A percentile compares a stretch with the other conserved stretches of the same genome.
These are phyloP conservation scores for Diacronema lutheri DNA, from an alignment of 78 protist species.

Conservation along the genomic window DNA sequence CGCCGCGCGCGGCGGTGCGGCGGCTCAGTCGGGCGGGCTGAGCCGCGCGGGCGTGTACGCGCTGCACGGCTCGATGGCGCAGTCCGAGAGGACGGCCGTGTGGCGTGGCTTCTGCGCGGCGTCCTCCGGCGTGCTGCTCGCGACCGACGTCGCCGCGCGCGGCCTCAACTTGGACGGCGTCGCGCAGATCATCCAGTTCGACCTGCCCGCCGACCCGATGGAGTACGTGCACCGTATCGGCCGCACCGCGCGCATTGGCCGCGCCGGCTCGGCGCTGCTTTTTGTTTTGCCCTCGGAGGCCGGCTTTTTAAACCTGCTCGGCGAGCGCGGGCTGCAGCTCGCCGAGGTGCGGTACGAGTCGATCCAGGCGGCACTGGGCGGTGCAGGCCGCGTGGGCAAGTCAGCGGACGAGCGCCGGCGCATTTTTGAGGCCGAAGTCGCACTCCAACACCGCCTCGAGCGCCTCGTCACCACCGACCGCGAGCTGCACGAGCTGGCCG, in stretches of 20 bases:
- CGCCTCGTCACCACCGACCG: background rate
- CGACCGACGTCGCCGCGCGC: conserved; percentile 88
- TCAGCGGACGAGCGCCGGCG: background rate
- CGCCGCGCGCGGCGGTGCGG: background rate
- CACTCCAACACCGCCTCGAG: conserved; percentile 28
- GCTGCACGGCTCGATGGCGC: conserved; percentile 82
- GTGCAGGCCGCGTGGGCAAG: too few relatives aligned
- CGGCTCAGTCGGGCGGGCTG: background rate
- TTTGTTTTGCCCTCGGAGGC: conserved; percentile 70
- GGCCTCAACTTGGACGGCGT: conserved; percentile 85
- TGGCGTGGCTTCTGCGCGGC: conserved; percentile 50
- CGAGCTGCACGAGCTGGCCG: conserved; percentile 5
- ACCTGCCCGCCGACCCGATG: conserved; percentile 58
- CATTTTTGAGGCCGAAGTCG: background rate
- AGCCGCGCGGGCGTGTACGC: background rate
- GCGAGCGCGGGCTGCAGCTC: background rate
- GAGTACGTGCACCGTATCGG: conserved; percentile 77
- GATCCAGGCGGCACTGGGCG: background rate
- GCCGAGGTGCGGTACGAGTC: background rate
- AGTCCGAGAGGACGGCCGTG: conserved; percentile 64
- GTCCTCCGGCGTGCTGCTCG: conserved; percentile 64
- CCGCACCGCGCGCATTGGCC: conserved; percentile 74
- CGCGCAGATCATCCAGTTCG: conserved; percentile 80
- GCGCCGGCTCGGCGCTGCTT: conserved; percentile 66
- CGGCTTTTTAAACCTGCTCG: conserved; percentile 21